Evolutionary conservation across 192 early-diverging fungal genomes (phyloP).

Genomic region (Linnemannia hyalina): DNA sequence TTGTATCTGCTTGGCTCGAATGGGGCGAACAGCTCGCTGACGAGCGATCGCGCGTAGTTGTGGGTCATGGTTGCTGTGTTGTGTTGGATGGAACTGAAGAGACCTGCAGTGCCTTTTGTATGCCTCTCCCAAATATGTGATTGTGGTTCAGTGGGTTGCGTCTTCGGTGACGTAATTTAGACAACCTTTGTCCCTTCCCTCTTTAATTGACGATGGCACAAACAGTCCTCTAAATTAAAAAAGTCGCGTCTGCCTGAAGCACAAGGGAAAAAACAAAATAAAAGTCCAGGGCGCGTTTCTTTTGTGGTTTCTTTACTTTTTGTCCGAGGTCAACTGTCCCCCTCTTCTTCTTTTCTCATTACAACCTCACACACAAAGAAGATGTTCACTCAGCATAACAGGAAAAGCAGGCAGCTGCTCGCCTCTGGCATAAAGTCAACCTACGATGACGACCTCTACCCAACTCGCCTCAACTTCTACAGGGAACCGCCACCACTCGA

Average conservation of each 20-base stretch:
- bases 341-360: neutral
- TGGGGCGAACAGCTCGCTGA: slow-evolving; percentile 48
- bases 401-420: slow-evolving; percentile 29
- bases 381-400: slow-evolving; percentile 43
- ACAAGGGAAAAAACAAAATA: neutral
- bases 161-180: no score
- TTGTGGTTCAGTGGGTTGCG: no score
- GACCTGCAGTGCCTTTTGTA: neutral
- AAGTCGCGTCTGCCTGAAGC: neutral
- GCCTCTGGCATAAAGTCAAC: slow-evolving; percentile 19
- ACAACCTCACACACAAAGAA: neutral
- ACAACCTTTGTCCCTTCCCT: no score
- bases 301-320: neutral
- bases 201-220: no score
- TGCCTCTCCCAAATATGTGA: no score
- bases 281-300: neutral
- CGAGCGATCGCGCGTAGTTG: slow-evolving; percentile 42
- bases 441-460: slow-evolving; percentile 40
- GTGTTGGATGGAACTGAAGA: neutral
- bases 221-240: neutral
- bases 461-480: slow-evolving; percentile 78
- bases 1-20: slow-evolving; percentile 54
- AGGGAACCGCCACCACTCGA: slow-evolving; percentile 69
- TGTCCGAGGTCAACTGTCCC: neutral
- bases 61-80: slow-evolving; percentile 20